phyloP scores from a whole-genome alignment of 1,284 basidiomycete species.

The Coniferiporia weirii region DNA sequence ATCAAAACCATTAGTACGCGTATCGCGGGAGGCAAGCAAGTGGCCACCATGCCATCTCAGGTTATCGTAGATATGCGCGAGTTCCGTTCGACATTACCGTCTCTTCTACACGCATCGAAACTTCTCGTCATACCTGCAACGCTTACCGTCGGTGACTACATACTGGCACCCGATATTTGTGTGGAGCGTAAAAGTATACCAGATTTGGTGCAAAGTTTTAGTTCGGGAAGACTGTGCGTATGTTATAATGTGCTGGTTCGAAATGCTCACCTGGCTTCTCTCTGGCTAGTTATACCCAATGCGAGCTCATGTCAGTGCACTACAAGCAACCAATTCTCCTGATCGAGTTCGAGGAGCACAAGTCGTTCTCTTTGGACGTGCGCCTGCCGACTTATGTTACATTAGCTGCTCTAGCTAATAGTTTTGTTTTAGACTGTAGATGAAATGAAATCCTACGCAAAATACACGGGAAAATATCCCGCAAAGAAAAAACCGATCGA shows the following conservation, averaged over 20 bases:
- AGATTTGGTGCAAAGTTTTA: slow-evolving; percentile 90
- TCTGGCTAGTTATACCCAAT: slow-evolving; percentile 81
- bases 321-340: slow-evolving; percentile 92
- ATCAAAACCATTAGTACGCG: slow-evolving; percentile 87
- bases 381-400: slow-evolving; percentile 21
- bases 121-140: slow-evolving; percentile 86
- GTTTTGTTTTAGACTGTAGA: slow-evolving; percentile 41
- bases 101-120: slow-evolving; percentile 80
- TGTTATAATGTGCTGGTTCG: background rate
- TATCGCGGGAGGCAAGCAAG: slow-evolving; percentile 78
- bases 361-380: slow-evolving; percentile 88
- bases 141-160: slow-evolving; percentile 93
- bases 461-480: slow-evolving; percentile 49
- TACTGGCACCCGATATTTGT: slow-evolving; percentile 92
- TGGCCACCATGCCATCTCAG: slow-evolving; percentile 64
- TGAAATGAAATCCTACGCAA: slow-evolving; percentile 59
- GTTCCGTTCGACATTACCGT: slow-evolving; percentile 90
- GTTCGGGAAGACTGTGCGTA: slow-evolving; percentile 85
- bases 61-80: slow-evolving; percentile 97
- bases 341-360: slow-evolving; percentile 99
- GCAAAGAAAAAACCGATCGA: slow-evolving; percentile 41
- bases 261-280: background rate
- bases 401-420: slow-evolving; percentile 3
- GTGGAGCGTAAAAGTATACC: slow-evolving; percentile 94
- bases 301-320: slow-evolving; percentile 94